Conservation (phyloP, 2,329 filamentous ascomycete genomes). For the Xylariales sp. region DNA sequence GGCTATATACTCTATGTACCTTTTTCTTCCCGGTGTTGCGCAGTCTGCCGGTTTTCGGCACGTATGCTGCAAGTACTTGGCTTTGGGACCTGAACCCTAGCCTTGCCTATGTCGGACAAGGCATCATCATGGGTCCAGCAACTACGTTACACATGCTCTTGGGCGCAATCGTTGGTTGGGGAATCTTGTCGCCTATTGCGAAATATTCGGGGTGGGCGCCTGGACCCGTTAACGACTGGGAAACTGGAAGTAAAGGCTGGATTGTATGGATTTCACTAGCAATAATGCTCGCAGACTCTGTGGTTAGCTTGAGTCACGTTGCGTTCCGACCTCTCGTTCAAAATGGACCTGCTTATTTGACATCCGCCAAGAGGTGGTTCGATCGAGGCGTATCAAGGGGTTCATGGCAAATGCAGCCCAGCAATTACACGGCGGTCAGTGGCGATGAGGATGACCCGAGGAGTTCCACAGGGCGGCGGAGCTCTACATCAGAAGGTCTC, state of each 20-base stretch:
- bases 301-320: slow-evolving; percentile 82
- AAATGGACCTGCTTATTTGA: slow-evolving; percentile 29
- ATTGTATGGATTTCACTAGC: slow-evolving; percentile 95
- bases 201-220: slow-evolving; percentile 86
- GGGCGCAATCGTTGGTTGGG: slow-evolving; percentile 88
- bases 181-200: slow-evolving; percentile 79
- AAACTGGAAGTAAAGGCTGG: slow-evolving; percentile 92
- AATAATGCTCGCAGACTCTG: slow-evolving; percentile 92
- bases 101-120: slow-evolving; percentile 94
- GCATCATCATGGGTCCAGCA: slow-evolving; percentile 95
- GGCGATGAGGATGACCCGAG: slow-evolving; percentile 19
- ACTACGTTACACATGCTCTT: slow-evolving; percentile 95
- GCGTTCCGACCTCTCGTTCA: slow-evolving; percentile 58
- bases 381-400: slow-evolving; percentile 16
- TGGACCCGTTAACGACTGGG: slow-evolving; percentile 82
- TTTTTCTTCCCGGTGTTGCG: slow-evolving; percentile 87
- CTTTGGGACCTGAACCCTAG: slow-evolving; percentile 96
- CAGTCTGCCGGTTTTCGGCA: slow-evolving; percentile 81
- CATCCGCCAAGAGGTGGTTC: slow-evolving; percentile 16
- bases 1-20: slow-evolving; percentile 70
- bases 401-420: slow-evolving; percentile 16
- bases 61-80: slow-evolving; percentile 70
- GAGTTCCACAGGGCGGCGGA: slow-evolving; percentile 12
- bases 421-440: slow-evolving; percentile 19
- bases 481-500: slow-evolving; percentile 15